phyloP scores from a whole-genome alignment of 768 basidiomycete genomes.

The Suillus brevipes region DNA sequence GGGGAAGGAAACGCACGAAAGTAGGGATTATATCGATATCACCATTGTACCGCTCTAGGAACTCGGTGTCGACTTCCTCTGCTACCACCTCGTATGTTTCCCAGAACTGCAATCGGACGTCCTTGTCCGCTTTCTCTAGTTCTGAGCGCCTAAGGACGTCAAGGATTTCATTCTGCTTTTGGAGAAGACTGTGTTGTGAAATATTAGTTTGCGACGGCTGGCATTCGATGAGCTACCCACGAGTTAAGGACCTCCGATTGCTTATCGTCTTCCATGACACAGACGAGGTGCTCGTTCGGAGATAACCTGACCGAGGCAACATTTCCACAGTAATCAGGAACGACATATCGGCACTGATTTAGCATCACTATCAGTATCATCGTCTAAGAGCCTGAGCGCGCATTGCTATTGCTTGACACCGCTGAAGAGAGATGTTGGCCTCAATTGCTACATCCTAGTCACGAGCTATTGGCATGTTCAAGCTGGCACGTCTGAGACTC shows the following conservation, averaged over 20 bases:
- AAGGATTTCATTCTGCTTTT: not conserved
- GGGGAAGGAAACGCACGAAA: constrained; percentile 6
- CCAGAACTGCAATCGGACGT: constrained; percentile 11
- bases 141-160: not conserved
- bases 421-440: not conserved
- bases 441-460: no score
- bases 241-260: not conserved
- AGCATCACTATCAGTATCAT: not conserved
- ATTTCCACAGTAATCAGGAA: constrained; percentile 2
- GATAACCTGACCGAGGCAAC: not conserved
- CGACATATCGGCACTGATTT: not conserved
- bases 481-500: not conserved
- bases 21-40: constrained; percentile 15
- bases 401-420: not conserved
- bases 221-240: not conserved
- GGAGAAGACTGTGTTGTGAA: not conserved
- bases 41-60: constrained; percentile 14
- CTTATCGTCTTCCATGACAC: constrained; percentile 3
- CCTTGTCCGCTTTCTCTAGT: constrained; percentile 6
- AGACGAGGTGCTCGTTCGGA: not conserved
- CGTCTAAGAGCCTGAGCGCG: not conserved
- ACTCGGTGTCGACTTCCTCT: constrained; percentile 9
- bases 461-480: no score
- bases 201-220: not conserved
- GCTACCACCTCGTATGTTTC: constrained; percentile 4